A percentile compares a stretch with the other conserved stretches of the same genome.
Evolutionary conservation across 306 rosid species (phyloP).

Genomic region (Fagus sylvatica): DNA sequence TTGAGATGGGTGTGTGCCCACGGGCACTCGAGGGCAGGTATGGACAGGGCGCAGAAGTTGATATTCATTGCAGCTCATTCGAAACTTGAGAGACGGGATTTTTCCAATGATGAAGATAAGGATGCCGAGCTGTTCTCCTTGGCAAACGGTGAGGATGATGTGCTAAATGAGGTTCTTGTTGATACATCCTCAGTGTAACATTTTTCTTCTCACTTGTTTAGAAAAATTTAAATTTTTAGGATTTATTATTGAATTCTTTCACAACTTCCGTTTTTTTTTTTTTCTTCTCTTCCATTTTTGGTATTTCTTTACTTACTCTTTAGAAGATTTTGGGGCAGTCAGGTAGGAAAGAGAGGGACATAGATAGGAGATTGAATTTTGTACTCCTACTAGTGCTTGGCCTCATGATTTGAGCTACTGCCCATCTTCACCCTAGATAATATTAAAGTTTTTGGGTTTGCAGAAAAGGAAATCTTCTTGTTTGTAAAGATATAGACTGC

Average conservation of each 20-base stretch:
- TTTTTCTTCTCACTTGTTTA: slow-evolving; percentile 20
- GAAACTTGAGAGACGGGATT: slow-evolving; percentile 54
- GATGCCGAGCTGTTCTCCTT: slow-evolving; percentile 49
- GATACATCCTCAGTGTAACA: slow-evolving; percentile 56
- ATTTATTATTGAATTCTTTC: slow-evolving; percentile 86
- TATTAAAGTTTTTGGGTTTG: slow-evolving; percentile 46
- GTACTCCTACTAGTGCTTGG: slow-evolving; percentile 31
- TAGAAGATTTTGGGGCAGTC: slow-evolving; percentile 44
- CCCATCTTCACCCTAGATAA: slow-evolving; percentile 37
- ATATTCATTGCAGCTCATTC: slow-evolving; percentile 70
- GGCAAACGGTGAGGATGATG: slow-evolving; percentile 52
- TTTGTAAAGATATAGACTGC: slow-evolving; percentile 39
- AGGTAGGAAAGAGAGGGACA: slow-evolving; percentile 36
- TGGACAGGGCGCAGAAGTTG: slow-evolving; percentile 53
- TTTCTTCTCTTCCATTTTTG: not conserved
- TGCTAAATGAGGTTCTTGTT: slow-evolving; percentile 59
- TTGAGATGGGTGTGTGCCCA: slow-evolving; percentile 54
- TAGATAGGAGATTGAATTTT: slow-evolving; percentile 39
- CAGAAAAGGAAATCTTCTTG: slow-evolving; percentile 40
- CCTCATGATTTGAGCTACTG: slow-evolving; percentile 38
- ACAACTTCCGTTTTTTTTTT: slow-evolving; percentile 28
- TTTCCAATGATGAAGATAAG: slow-evolving; percentile 47
- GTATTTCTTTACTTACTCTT: slow-evolving; percentile 41
- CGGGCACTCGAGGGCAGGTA: slow-evolving; percentile 46
- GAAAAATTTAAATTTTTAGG: slow-evolving; percentile 36